Evolutionary conservation across 176 grass and related monocot genomes (phyloP).

Genomic region (Paspalum notatum): DNA sequence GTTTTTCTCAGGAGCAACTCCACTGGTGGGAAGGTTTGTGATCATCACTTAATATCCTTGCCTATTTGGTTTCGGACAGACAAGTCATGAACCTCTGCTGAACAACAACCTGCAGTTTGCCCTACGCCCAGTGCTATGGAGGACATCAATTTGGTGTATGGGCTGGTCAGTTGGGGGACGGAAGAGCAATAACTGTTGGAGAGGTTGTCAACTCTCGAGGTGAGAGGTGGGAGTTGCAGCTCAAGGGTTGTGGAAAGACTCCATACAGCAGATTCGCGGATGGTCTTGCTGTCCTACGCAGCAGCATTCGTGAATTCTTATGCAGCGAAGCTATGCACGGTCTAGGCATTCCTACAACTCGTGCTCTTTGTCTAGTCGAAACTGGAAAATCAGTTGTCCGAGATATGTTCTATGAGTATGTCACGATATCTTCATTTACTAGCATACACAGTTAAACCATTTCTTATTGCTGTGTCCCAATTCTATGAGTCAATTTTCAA

Average conservation of each 20-base stretch:
- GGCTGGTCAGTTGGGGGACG: constrained; percentile 96
- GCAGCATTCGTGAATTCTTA: constrained; percentile 94
- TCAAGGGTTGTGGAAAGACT: constrained; percentile 93
- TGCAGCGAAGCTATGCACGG: constrained; percentile 97
- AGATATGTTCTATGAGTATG: constrained; percentile 99
- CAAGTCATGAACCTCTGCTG: constrained; percentile 18
- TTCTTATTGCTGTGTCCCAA: neutral
- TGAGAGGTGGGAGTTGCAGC: constrained; percentile 94
- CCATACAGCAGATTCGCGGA: constrained; percentile 95
- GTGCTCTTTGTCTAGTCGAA: constrained; percentile 84
- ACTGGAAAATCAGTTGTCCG: constrained; percentile 86
- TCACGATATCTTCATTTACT: constrained; percentile 34
- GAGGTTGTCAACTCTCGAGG: constrained; percentile 80
- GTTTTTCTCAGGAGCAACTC: constrained; percentile 84
- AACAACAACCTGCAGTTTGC: constrained; percentile 56
- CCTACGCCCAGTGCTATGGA: constrained; percentile 95
- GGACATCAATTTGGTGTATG: constrained; percentile 96
- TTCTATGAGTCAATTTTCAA: constrained; percentile 8
- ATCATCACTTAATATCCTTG: constrained; percentile 18
- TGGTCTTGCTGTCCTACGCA: constrained; percentile 93
- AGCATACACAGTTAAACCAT: neutral
- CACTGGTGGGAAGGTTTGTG: constrained; percentile 79
- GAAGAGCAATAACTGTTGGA: constrained; percentile 87
- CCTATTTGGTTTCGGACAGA: neutral
- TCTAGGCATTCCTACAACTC: constrained; percentile 92